phyloP scores from a whole-genome alignment of 192 early-diverging fungal species.

The Backusella psychrophila region DNA sequence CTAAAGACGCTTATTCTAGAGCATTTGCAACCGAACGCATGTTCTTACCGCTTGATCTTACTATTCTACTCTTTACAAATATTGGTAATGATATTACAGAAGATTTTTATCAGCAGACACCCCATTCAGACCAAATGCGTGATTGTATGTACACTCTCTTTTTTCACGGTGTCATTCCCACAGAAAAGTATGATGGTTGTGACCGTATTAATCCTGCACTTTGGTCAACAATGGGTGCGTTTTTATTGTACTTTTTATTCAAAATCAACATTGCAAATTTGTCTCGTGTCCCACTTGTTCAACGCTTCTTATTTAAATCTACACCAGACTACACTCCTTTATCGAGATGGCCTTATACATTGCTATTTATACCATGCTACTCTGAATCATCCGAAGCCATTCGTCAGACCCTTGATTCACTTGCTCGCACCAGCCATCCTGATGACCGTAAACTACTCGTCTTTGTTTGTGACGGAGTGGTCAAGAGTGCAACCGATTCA shows the following conservation, averaged over 20 bases:
- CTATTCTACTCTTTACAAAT: conserved; percentile 21
- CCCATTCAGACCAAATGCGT: conserved; percentile 1
- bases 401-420: conserved; percentile 61
- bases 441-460: conserved; percentile 67
- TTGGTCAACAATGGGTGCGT: conserved; percentile 25
- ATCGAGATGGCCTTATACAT: conserved; percentile 24
- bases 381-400: conserved; percentile 64
- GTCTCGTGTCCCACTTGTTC: conserved; percentile 21
- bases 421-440: conserved; percentile 57
- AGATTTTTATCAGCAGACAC: conserved; percentile 22
- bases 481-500: conserved; percentile 56
- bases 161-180: conserved; percentile 24
- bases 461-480: conserved; percentile 66
- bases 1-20: conserved; percentile 12
- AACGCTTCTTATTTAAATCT: conserved; percentile 16
- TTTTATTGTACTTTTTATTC: conserved; percentile 27
- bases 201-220: conserved; percentile 26
- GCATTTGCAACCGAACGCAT: conserved; percentile 30
- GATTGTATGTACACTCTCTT: conserved; percentile 28
- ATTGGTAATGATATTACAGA: conserved; percentile 31
- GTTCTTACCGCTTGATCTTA: conserved; percentile 31
- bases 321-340: neutral
- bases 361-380: conserved; percentile 67
- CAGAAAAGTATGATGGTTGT: conserved; percentile 19
- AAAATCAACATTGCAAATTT: conserved; percentile 35